These are phyloP conservation scores for Naganishia sp. DNA, from an alignment of 1,284 basidiomycete species.

Conservation along the genomic window DNA sequence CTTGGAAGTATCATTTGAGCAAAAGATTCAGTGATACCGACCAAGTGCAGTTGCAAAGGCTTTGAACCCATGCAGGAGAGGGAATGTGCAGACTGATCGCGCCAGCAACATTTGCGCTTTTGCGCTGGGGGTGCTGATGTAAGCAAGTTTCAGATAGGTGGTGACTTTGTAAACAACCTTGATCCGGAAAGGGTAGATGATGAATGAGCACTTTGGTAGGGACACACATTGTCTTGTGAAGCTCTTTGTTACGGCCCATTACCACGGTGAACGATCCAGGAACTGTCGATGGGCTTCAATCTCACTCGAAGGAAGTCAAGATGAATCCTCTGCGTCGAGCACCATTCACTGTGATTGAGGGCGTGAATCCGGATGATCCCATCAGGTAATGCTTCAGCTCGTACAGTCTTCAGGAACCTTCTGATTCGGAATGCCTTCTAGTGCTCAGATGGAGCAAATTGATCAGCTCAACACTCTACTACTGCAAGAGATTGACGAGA, in stretches of 20 bases:
- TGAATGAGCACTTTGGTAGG: constrained; percentile 16
- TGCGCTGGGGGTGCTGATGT: not conserved
- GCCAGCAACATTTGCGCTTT: not conserved
- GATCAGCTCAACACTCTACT: constrained; percentile 88
- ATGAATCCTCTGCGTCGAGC: constrained; percentile 20
- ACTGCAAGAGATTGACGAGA: constrained; percentile 83
- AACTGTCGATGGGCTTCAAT: not conserved
- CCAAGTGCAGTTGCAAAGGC: not conserved
- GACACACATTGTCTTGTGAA: not conserved
- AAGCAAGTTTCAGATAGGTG: not conserved
- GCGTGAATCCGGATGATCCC: constrained; percentile 69
- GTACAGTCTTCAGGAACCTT: not conserved
- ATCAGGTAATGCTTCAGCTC: constrained; percentile 58
- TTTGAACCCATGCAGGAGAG: constrained; percentile 6
- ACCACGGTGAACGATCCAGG: not conserved
- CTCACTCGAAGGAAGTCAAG: not conserved
- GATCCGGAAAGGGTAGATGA: constrained; percentile 9
- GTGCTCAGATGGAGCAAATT: constrained; percentile 74
- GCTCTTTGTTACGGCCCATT: too few species aligned
- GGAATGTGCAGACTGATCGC: not conserved
- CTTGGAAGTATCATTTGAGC: constrained; percentile 30
- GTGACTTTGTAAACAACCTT: constrained; percentile 25
- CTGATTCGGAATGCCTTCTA: not conserved
- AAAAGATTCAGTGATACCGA: not conserved
- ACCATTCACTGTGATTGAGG: constrained; percentile 21